These are phyloP conservation scores for Fragilaria crotonensis DNA, from an alignment of 108 stramenopile genomes.

Conservation along the genomic window DNA sequence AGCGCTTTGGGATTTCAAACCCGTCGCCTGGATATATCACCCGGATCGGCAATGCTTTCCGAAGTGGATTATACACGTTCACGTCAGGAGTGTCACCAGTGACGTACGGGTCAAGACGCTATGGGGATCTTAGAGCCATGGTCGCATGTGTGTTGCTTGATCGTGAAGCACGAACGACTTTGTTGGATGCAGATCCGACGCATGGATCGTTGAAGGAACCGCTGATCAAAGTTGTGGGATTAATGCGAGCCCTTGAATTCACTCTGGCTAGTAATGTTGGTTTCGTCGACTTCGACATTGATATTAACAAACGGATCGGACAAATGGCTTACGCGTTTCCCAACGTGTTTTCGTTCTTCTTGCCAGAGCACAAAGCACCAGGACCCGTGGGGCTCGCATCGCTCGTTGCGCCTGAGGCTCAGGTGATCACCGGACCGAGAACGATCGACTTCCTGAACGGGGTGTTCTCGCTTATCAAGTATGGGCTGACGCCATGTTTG, in stretches of 20 bases:
- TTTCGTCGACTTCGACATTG: slow-evolving; percentile 7
- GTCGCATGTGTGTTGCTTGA: slow-evolving; percentile 28
- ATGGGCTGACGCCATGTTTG: slow-evolving; percentile 30
- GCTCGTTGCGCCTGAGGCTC: slow-evolving; percentile 34
- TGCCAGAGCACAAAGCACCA: slow-evolving; percentile 33
- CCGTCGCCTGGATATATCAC: slow-evolving; percentile 20
- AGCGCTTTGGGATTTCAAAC: slow-evolving; percentile 23
- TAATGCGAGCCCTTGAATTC: slow-evolving; percentile 37
- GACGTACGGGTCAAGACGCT: slow-evolving; percentile 17
- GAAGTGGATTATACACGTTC: neutral
- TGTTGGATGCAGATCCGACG: slow-evolving; percentile 21
- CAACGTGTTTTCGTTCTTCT: slow-evolving; percentile 41
- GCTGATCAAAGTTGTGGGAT: slow-evolving; percentile 16
- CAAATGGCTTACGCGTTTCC: slow-evolving; percentile 31
- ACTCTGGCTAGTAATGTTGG: slow-evolving; percentile 17
- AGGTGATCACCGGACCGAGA: slow-evolving; percentile 33
- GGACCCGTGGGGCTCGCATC: slow-evolving; percentile 13
- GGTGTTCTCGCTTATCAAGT: slow-evolving; percentile 33
- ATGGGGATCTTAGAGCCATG: slow-evolving; percentile 23
- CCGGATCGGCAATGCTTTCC: slow-evolving; percentile 14
- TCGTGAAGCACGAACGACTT: slow-evolving; percentile 11
- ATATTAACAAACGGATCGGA: slow-evolving; percentile 32
- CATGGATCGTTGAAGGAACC: slow-evolving; percentile 19
- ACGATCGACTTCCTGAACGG: slow-evolving; percentile 35
- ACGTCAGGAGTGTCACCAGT: neutral